A percentile compares a stretch with the other conserved stretches of the same genome.
Conservation (phyloP, 2,329 filamentous ascomycete genomes). For the Alternaria infectoria region DNA sequence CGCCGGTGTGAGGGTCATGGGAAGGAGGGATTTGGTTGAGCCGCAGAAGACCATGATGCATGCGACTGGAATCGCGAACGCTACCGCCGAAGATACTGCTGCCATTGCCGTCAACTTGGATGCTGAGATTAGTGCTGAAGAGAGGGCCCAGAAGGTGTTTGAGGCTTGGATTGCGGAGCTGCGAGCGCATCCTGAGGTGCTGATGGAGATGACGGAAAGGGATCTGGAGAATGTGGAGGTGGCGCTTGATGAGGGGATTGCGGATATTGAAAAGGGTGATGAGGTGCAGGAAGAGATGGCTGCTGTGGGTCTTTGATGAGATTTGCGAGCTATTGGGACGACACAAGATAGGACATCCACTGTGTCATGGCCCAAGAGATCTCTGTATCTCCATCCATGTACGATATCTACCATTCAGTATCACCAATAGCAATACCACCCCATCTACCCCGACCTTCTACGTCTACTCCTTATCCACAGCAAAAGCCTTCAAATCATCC, state of each 20-base stretch:
- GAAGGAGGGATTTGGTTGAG: background rate
- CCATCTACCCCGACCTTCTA: background rate
- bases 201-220: background rate
- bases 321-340: background rate
- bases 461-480: slow-evolving; percentile 45
- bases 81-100: background rate
- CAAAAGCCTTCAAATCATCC: slow-evolving; percentile 59
- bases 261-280: background rate
- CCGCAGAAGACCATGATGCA: background rate
- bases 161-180: background rate
- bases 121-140: background rate
- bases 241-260: background rate
- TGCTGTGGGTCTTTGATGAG: background rate
- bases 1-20: background rate
- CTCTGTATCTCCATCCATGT: too few species aligned
- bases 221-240: background rate
- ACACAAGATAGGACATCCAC: background rate
- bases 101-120: background rate
- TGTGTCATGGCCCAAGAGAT: background rate
- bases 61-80: background rate
- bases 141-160: background rate
- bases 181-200: background rate
- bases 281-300: background rate
- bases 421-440: background rate
- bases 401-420: background rate